A percentile compares a stretch with the other conserved stretches of the same genome.
These are phyloP conservation scores for Carnegiea gigantea DNA, from an alignment of 179 eudicot species.

Conservation along the genomic window DNA sequence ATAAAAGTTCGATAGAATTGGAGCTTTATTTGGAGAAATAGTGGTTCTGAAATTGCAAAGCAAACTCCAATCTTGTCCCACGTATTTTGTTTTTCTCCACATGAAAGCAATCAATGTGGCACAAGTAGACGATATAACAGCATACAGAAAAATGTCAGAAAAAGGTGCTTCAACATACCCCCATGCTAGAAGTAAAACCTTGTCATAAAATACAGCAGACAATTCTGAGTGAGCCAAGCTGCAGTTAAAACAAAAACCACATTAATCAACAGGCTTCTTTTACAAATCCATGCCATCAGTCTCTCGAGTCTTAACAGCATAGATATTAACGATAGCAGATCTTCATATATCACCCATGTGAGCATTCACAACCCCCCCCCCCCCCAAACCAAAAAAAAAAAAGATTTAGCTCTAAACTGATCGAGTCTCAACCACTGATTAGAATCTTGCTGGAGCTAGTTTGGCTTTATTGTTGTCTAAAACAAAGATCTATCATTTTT, in stretches of 20 bases:
- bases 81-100: neutral
- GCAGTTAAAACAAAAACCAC: conserved; percentile 21
- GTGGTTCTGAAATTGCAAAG: neutral
- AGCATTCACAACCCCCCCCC: neutral
- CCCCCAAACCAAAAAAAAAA: neutral
- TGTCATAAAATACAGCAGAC: conserved; percentile 74
- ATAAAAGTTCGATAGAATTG: neutral
- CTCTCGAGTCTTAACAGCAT: neutral
- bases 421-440: neutral
- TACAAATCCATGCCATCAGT: neutral
- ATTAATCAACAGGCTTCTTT: neutral
- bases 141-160: neutral
- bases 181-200: conserved; percentile 77
- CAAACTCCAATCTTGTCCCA: neutral
- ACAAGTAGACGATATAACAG: neutral
- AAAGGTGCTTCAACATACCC: conserved; percentile 46
- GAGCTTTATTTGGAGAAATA: neutral
- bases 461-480: neutral
- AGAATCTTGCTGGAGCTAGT: neutral
- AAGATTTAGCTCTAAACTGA: neutral
- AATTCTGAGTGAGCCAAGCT: conserved; percentile 77
- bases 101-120: neutral
- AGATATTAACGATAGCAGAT: neutral
- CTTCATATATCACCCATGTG: neutral
- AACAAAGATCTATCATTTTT: neutral